Evolutionary conservation across 2,329 filamentous ascomycete species (phyloP), one percentile per base, ranked within the genome.

Genomic region (Helotiales sp.): DNA sequence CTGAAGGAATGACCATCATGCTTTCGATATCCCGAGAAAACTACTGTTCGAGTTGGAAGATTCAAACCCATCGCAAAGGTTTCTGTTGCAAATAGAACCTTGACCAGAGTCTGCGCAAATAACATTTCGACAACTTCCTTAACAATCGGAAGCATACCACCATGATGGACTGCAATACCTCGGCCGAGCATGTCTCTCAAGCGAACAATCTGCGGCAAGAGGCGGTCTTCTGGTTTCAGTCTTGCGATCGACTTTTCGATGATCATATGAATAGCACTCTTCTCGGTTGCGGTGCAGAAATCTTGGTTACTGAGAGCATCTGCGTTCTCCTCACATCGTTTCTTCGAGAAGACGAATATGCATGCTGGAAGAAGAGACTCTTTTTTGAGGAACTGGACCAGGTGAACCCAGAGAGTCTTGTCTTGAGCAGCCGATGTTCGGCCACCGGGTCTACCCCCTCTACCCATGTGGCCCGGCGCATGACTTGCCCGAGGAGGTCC

Each of bases 1-100:
- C 96, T 87, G 82, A 98, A 98, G 3, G 88, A 88, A 73, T 96
- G 92, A 6, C 96, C 96, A 76, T 99, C 96, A 72, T 97, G 95
- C 78, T 99, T 99, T 61, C 96, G 89, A 79, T 96, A 97, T 10
- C 96, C 96, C 11, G 96, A 98, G 79, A 99, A 99, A 1, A 98
- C 95, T 0, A 99, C 96, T 0, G 96, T 99, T 71, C 96, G 87
- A 0, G 96, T 99, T 0, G 96, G 96, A 65, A 99, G 82, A 76
- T 99, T 99, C 34, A 99, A 85, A 30, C 96, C 96, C 94, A 99
- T 99, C 40, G 96, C 96, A 79, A 99, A 99, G 0, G 96, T 99
- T 78, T 99, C 96, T 0, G 96, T 99, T 0, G 96, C 96, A 76
- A 99, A 99, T 1, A 99, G 86, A 2, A 99, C 92, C 80, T 99